Conservation (phyloP, 352 stramenopile genomes). For the Phytophthora pistaciae region DNA sequence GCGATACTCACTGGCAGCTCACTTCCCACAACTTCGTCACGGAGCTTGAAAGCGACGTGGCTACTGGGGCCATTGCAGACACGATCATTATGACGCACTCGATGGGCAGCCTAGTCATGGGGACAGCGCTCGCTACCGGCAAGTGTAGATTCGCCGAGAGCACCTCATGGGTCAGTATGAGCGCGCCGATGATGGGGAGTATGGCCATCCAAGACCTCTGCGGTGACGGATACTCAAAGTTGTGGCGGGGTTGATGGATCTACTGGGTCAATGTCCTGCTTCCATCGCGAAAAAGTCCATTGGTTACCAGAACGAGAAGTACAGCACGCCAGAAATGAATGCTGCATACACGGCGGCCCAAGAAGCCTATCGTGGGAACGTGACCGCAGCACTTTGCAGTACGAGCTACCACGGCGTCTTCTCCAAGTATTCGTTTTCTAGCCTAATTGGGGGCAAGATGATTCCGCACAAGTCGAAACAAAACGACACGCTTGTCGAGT, state of each 20-base stretch:
- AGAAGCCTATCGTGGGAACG: conserved; percentile 31
- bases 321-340: neutral
- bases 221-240: neutral
- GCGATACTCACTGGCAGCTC: no score
- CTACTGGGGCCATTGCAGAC: no score
- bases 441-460: conserved; percentile 17
- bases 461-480: conserved; percentile 36
- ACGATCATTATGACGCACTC: neutral
- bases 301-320: neutral
- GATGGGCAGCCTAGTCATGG: neutral
- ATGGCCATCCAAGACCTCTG: no score
- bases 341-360: conserved; percentile 6
- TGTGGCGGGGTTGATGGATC: neutral
- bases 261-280: neutral
- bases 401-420: conserved; percentile 37
- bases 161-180: neutral
- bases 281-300: neutral
- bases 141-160: neutral
- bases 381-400: conserved; percentile 44
- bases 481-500: conserved; percentile 43
- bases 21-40: no score
- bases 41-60: no score
- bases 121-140: neutral
- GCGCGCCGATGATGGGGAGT: neutral
- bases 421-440: conserved; percentile 22